Evolutionary conservation across 2,329 filamentous ascomycete species (phyloP).

Genomic region (Colletotrichum limetticola): DNA sequence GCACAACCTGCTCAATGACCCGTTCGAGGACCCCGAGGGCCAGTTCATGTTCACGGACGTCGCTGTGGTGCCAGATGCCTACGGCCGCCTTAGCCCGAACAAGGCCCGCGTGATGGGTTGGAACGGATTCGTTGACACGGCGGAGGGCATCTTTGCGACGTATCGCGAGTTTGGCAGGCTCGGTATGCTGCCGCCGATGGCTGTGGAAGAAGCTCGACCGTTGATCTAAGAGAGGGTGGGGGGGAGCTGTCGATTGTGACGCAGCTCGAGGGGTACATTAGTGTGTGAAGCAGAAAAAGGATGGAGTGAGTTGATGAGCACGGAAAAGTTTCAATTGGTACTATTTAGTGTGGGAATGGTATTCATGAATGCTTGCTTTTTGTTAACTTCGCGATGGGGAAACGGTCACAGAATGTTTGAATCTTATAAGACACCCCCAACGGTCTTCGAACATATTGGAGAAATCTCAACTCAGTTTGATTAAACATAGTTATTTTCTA

Average conservation of each 20-base stretch:
- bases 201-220: not conserved
- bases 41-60: not conserved
- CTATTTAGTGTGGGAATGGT: too few relatives aligned
- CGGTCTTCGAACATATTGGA: not conserved
- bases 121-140: not conserved
- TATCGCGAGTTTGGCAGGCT: not conserved
- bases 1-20: not conserved
- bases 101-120: not conserved
- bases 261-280: not conserved
- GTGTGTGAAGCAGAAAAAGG: not conserved
- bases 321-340: not conserved
- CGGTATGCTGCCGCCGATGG: not conserved
- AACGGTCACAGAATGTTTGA: not conserved
- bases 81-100: not conserved
- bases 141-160: not conserved
- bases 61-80: not conserved
- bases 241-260: not conserved
- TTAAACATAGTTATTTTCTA: not conserved
- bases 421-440: not conserved
- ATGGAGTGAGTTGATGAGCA: not conserved
- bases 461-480: not conserved
- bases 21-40: not conserved
- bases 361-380: too few relatives aligned
- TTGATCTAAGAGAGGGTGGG: not conserved
- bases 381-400: not conserved